Evolutionary conservation across 2,329 filamentous ascomycete species (phyloP), one percentile per base, ranked within the genome.

Genomic region (Botrytis fragariae): DNA sequence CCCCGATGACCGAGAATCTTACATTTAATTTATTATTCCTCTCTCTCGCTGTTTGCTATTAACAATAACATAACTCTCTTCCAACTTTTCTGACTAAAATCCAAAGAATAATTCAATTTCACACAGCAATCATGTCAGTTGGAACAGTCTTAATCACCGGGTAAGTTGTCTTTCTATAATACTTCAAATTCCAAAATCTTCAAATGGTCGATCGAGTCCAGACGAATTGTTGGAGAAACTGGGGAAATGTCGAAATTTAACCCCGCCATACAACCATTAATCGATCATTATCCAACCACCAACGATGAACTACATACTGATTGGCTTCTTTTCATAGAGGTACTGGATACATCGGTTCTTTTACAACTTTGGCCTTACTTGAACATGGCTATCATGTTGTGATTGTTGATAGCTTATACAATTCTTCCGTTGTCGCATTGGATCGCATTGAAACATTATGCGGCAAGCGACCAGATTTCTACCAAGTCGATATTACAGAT

Each of bases 261-360:
- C 73, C 76, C 74, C 74, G 60, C 72, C 72, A 76, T 72, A 35
- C 71, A 37, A 32, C 42, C 48, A 62, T 22, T 7, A 42, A 73
- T 39, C 42, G 37, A 57, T 22, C 25, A 42, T 32, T 8, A 48
- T 37, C 45, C 44, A 54, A 22, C 64, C 22, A 39, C 25, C 45
- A 67, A 67, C 32, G 5, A 0, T 54, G 25, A 54, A 51, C 16
- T 10, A n/a, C 74, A 79, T 76, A 69, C 76, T 76, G 12, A 68
- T 16, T 20, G 48, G 73, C 79, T 79, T 78, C 78, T 79, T 78
- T 9, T 2, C 77, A 65, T 59, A 74, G 96, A 88, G 96, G 96
- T 81, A 97, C 95, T 77, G 96, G 96, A 86, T 99, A 99, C 88
- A 99, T 99, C 84, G 96, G 96, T 83, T 98, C 95, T 69, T 98